Conservation (phyloP, 176 grass and related monocot genomes). For the Avena eriantha region DNA sequence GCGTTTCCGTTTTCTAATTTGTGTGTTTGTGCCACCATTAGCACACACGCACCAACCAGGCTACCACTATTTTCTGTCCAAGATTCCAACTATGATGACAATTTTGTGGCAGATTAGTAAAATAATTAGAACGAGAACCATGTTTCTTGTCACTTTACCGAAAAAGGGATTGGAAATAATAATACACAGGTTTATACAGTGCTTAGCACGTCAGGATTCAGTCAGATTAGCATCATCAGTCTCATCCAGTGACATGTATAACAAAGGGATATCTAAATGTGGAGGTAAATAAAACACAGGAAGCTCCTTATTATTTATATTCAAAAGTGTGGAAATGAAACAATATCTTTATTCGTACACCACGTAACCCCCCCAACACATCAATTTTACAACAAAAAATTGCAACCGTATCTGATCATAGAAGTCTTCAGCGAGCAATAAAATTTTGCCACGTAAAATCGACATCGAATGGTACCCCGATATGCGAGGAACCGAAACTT, state of each 20-base stretch:
- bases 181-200: not conserved
- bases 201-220: not conserved
- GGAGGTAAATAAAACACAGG: not conserved
- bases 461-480: not conserved
- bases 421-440: not conserved
- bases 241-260: not conserved
- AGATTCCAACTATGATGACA: not conserved
- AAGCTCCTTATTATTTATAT: conserved; percentile 12
- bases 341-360: not conserved
- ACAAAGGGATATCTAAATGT: not conserved
- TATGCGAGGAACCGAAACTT: not conserved
- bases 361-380: not conserved
- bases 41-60: not conserved
- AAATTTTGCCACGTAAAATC: not conserved
- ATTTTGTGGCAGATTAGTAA: not conserved
- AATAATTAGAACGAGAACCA: not conserved
- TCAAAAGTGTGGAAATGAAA: not conserved
- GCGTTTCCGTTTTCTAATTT: not conserved
- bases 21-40: conserved; percentile 15
- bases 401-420: not conserved
- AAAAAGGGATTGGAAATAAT: not conserved
- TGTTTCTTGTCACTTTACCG: not conserved
- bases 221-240: not conserved
- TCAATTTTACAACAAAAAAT: not conserved
- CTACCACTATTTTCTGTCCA: not conserved